A percentile compares a stretch with the other conserved stretches of the same genome.
Evolutionary conservation across 768 basidiomycete species (phyloP).

Genomic region (Tricholoma bakamatsutake): DNA sequence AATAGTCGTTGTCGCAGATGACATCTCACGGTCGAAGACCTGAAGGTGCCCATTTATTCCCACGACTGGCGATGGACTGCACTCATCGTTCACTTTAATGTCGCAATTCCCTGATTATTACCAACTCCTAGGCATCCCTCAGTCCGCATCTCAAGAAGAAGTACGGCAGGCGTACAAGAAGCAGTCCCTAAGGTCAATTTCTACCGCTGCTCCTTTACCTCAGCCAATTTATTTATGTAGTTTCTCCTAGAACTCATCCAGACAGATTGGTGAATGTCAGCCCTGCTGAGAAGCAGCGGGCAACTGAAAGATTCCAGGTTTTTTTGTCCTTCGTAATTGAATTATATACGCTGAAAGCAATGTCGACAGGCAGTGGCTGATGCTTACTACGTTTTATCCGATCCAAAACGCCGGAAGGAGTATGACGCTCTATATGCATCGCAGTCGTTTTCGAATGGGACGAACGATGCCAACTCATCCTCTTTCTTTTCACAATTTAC

Average conservation of each 20-base stretch:
- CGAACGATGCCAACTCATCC: slow-evolving; percentile 61
- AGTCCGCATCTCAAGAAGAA: slow-evolving; percentile 61
- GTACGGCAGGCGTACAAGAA: slow-evolving; percentile 73
- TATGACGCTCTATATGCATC: slow-evolving; percentile 66
- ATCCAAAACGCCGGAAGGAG: slow-evolving; percentile 63
- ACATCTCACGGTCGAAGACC: not conserved
- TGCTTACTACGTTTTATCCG: slow-evolving; percentile 90
- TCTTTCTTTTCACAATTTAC: slow-evolving; percentile 77
- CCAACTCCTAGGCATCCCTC: slow-evolving; percentile 48
- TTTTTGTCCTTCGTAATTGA: not conserved
- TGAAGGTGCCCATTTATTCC: not conserved
- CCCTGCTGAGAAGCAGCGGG: slow-evolving; percentile 58
- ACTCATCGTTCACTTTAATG: slow-evolving; percentile 44
- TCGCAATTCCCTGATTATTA: slow-evolving; percentile 81
- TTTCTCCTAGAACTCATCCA: slow-evolving; percentile 68
- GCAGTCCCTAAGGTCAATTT: slow-evolving; percentile 63
- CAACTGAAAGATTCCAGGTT: slow-evolving; percentile 86
- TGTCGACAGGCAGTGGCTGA: slow-evolving; percentile 72
- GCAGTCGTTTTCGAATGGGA: slow-evolving; percentile 43
- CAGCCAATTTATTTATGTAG: slow-evolving; percentile 12
- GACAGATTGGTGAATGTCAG: slow-evolving; percentile 73
- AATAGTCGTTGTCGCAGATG: not conserved
- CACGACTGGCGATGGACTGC: not conserved
- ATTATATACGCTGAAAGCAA: not conserved
- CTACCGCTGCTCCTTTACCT: not conserved